Evolutionary conservation across 1,284 basidiomycete species (phyloP).

Genomic region (Pterulicium gracile): DNA sequence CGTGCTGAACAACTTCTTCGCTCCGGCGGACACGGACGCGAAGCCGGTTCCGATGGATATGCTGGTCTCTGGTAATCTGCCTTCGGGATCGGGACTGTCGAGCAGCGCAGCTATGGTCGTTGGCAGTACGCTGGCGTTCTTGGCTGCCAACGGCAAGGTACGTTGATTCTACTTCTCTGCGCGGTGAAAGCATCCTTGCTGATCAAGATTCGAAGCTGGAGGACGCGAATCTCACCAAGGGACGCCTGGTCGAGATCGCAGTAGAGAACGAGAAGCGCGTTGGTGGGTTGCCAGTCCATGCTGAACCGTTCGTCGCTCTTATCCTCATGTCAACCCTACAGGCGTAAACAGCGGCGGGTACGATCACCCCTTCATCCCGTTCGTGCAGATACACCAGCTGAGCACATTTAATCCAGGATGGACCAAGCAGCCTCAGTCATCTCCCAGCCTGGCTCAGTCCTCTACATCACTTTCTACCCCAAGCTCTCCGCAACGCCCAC

Average conservation of each 20-base stretch:
- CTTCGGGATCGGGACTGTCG: slow-evolving; percentile 73
- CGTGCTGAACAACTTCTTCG: slow-evolving; percentile 59
- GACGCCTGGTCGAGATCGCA: slow-evolving; percentile 64
- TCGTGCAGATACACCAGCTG: slow-evolving; percentile 1
- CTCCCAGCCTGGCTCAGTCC: slow-evolving; percentile 52
- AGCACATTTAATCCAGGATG: slow-evolving; percentile 34
- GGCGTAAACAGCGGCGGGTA: slow-evolving; percentile 70
- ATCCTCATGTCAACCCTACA: slow-evolving; percentile 14
- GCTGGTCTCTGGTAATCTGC: slow-evolving; percentile 69
- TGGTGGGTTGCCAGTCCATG: slow-evolving; percentile 41
- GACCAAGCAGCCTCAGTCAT: slow-evolving; percentile 82
- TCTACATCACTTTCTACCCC: slow-evolving; percentile 79
- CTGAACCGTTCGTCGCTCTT: too few relatives aligned
- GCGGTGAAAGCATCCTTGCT: neutral
- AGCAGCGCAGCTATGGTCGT: slow-evolving; percentile 84
- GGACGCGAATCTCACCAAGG: slow-evolving; percentile 40
- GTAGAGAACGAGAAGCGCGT: slow-evolving; percentile 79
- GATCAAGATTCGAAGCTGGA: slow-evolving; percentile 18
- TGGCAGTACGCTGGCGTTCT: slow-evolving; percentile 67
- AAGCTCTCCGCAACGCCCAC: slow-evolving; percentile 54
- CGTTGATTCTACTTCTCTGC: neutral
- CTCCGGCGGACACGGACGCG: slow-evolving; percentile 15
- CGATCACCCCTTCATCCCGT: slow-evolving; percentile 13
- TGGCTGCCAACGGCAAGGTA: slow-evolving; percentile 65
- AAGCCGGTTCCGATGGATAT: slow-evolving; percentile 52